A percentile compares a stretch with the other conserved stretches of the same genome.
phyloP scores from a whole-genome alignment of 495 filamentous ascomycete genomes.

The Lindgomyces ingoldianus region DNA sequence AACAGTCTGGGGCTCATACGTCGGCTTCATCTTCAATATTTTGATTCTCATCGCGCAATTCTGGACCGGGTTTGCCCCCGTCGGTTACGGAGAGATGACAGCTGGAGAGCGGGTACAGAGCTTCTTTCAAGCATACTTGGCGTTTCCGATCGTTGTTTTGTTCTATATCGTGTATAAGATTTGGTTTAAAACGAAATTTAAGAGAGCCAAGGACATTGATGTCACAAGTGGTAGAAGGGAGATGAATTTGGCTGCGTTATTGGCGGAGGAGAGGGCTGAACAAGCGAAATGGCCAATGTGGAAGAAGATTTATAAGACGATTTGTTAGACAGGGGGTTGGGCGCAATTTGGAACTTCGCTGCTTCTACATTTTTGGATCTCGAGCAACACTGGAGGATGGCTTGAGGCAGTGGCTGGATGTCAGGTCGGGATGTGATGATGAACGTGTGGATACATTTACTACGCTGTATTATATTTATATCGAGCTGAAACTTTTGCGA shows the following conservation, averaged over 20 bases:
- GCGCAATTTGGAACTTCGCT: not conserved
- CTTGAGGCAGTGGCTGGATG: too few species aligned
- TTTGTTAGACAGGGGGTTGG: conserved; percentile 24
- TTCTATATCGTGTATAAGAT: conserved; percentile 36
- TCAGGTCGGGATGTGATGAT: too few species aligned
- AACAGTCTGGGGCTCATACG: conserved; percentile 78
- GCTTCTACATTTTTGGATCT: too few species aligned
- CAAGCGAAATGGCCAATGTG: conserved; percentile 37
- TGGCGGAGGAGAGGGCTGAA: conserved; percentile 37
- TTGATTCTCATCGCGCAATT: conserved; percentile 55
- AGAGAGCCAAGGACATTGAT: conserved; percentile 34
- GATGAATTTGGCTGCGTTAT: conserved; percentile 33
- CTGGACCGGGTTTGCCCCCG: conserved; percentile 41
- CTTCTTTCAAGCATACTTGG: conserved; percentile 38
- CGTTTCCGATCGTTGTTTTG: conserved; percentile 35
- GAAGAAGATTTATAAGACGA: conserved; percentile 40
- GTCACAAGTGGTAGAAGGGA: conserved; percentile 38
- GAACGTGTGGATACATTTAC: too few species aligned
- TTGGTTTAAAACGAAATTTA: conserved; percentile 34
- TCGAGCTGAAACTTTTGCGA: too few species aligned
- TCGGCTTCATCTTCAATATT: conserved; percentile 76
- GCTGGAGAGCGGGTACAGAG: conserved; percentile 29
- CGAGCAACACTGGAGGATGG: too few species aligned
- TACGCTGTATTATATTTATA: too few species aligned
- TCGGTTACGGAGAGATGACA: conserved; percentile 42